Conservation (phyloP, 345 rosid species). For the Eutrema heterophyllum region DNA sequence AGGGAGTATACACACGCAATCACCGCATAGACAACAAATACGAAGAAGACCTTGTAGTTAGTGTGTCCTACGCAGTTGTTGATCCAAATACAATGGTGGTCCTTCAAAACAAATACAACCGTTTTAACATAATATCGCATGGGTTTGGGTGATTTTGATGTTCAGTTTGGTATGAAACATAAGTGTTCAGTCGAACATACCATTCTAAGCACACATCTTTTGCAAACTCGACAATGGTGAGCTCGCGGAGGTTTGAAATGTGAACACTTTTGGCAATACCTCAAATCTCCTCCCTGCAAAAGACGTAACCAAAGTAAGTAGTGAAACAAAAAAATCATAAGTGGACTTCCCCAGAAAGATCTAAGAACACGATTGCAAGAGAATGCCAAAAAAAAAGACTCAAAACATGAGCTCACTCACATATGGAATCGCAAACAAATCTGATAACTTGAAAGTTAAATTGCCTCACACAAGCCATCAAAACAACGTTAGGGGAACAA, state of each 20-base stretch:
- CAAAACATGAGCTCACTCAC: conserved; percentile 3
- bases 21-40: conserved; percentile 70
- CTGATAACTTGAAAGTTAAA: not conserved
- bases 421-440: not conserved
- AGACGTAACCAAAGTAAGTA: not conserved
- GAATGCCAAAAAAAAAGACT: not conserved
- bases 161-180: conserved; percentile 9
- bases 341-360: not conserved
- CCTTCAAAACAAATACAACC: conserved; percentile 53
- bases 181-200: conserved; percentile 37
- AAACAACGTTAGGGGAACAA: not conserved
- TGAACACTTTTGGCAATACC: conserved; percentile 90
- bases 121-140: conserved; percentile 30
- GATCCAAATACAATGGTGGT: conserved; percentile 97
- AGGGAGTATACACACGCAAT: conserved; percentile 70
- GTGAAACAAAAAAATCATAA: not conserved
- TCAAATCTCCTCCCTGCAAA: conserved; percentile 88
- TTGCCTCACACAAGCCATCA: not conserved
- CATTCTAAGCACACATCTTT: conserved; percentile 88
- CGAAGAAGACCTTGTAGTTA: conserved; percentile 86
- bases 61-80: conserved; percentile 91
- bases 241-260: conserved; percentile 89
- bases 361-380: not conserved
- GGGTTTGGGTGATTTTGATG: not conserved
- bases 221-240: conserved; percentile 92